A percentile compares a stretch with the other conserved stretches of the same genome.
Conservation (phyloP, 2,329 filamentous ascomycete genomes). For the Diaporthe sp. region DNA sequence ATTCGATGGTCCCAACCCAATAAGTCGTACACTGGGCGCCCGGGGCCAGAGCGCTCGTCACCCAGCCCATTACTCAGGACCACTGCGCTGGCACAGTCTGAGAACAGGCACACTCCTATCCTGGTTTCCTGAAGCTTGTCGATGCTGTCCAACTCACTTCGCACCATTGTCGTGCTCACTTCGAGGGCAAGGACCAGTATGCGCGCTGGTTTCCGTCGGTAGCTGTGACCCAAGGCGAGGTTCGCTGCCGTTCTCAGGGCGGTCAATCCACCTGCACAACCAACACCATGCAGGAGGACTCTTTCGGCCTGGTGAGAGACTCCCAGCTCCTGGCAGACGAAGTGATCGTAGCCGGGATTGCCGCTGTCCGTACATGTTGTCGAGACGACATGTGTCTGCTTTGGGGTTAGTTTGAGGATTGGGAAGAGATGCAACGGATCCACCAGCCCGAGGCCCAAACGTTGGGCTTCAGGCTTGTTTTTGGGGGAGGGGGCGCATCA, state of each 20-base stretch:
- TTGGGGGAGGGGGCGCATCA: background rate
- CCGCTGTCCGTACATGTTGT: constrained; percentile 79
- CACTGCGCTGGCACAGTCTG: constrained; percentile 77
- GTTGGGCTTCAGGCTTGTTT: background rate
- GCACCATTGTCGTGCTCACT: constrained; percentile 71
- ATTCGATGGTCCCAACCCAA: constrained; percentile 76
- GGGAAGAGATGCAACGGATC: background rate
- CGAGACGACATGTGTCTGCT: constrained; percentile 73
- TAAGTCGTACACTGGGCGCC: constrained; percentile 68
- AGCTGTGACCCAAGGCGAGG: constrained; percentile 73
- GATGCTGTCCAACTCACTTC: constrained; percentile 76
- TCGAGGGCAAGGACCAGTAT: constrained; percentile 76
- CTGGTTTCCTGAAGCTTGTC: constrained; percentile 70
- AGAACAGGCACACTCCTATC: constrained; percentile 77
- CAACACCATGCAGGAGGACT: constrained; percentile 75
- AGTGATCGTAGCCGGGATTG: constrained; percentile 78
- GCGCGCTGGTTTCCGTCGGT: constrained; percentile 70
- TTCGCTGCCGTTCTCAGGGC: constrained; percentile 75
- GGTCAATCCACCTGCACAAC: constrained; percentile 75
- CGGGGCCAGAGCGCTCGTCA: constrained; percentile 44
- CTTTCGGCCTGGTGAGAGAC: constrained; percentile 72
- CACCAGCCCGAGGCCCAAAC: background rate
- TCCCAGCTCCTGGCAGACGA: constrained; percentile 70
- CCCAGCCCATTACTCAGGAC: constrained; percentile 76
- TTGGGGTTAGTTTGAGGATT: background rate